phyloP scores from a whole-genome alignment of 2,329 filamentous ascomycete species.

The Cladosporium sp. region DNA sequence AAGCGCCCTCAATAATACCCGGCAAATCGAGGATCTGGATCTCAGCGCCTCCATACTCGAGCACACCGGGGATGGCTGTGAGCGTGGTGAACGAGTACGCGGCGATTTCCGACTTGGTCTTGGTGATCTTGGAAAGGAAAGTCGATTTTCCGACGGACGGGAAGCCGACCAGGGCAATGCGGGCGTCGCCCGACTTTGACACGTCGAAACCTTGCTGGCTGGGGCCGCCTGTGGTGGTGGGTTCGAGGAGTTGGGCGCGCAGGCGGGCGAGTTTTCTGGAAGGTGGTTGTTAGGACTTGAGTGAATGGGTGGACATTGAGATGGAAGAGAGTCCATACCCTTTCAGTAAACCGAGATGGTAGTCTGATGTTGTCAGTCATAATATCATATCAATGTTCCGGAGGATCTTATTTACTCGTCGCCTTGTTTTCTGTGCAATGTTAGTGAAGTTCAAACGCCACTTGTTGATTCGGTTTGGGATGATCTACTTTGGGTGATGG shows the following conservation, averaged over 20 bases:
- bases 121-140: constrained; percentile 97
- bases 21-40: constrained; percentile 97
- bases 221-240: constrained; percentile 72
- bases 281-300: constrained; percentile 26
- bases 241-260: constrained; percentile 91
- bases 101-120: constrained; percentile 93
- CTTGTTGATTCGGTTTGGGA: constrained; percentile 7
- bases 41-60: constrained; percentile 96
- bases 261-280: constrained; percentile 89
- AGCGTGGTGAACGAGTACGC: constrained; percentile 97
- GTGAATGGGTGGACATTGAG: neutral
- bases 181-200: constrained; percentile 92
- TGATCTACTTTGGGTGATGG: constrained; percentile 87
- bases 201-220: constrained; percentile 84
- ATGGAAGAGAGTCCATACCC: constrained; percentile 60
- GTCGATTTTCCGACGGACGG: constrained; percentile 98
- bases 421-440: constrained; percentile 85
- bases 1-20: constrained; percentile 95
- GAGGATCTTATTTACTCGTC: constrained; percentile 69
- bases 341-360: constrained; percentile 96
- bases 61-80: constrained; percentile 93
- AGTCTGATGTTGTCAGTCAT: constrained; percentile 65
- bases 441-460: constrained; percentile 37
- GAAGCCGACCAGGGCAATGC: constrained; percentile 97
- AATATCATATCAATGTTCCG: neutral